Base-by-base conservation (phyloP, 1,139 yeast species). In the Blastobotrys illinoisensis region DNA sequence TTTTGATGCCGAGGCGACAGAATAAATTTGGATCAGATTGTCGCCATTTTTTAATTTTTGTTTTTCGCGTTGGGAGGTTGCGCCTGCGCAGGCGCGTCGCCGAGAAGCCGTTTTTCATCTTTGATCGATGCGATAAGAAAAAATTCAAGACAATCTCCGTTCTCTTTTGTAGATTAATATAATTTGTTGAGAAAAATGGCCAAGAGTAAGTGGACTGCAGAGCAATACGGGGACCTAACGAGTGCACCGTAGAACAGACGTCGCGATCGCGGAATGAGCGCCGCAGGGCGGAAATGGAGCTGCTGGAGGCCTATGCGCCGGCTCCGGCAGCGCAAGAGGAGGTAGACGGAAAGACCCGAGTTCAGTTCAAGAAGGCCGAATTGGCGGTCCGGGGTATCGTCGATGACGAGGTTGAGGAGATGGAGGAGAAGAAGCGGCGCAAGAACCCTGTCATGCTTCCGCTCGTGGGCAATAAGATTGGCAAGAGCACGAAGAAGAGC, bases 351-450 rank as follows among this genome's bases (percentile, higher is more conserved):
- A 67, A 64, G 55, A 55, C 69, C 9, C 47, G 61, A 18, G 71
- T 68, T 1, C 58, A 65, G 50, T 62, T 64, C 49, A 63, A 68
- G 47, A 56, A 68, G 19, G 73, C 72, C n/a, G 65, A 63, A 54
- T 54, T 63, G 48, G 56, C 69, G 3, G 70, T 67, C 2, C 60
- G 68, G 13, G 64, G 64, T 9, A 58, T 57, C 48, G 51, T 65
- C 49, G 58, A 50, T 28, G 58, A 60, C 32, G 56, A 57, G 49
- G 56, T 48, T 16, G 58, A 55, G 36, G 23, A 40, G 23, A 40
- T 11, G 13, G 46, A 13, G 16, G 21, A 24, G 16, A 14, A 18
- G 14, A 50, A 50, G 28, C 49, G 46, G 9, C 36, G 46, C 46
- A 32, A 46, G 28, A 52, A 48, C 14, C 43, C 51, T 1, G 44